Conservation (phyloP, 2,329 filamentous ascomycete genomes). For the Pezicula radicicola region DNA sequence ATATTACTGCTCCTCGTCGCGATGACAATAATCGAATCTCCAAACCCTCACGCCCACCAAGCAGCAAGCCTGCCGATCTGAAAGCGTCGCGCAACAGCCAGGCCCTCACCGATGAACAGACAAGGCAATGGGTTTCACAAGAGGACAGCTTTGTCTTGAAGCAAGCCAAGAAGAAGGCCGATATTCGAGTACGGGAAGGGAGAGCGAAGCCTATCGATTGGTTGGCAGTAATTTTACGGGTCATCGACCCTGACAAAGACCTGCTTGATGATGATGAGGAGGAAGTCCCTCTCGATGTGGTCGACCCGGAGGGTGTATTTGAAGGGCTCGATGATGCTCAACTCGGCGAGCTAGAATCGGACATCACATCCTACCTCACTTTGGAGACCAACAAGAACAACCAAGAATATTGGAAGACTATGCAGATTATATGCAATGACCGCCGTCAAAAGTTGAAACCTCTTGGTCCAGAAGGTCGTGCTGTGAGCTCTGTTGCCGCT, state of each 20-base stretch:
- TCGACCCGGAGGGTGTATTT: conserved; percentile 78
- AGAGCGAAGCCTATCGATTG: conserved; percentile 92
- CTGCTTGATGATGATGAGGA: conserved; percentile 79
- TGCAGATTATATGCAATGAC: conserved; percentile 81
- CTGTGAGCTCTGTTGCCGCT: conserved; percentile 75
- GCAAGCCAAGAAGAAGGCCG: conserved; percentile 97
- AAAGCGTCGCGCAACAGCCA: conserved; percentile 24
- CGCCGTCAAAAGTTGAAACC: conserved; percentile 64
- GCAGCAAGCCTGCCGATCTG: conserved; percentile 20
- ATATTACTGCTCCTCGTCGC: conserved; percentile 53
- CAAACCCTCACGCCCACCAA: conserved; percentile 38
- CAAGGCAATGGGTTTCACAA: conserved; percentile 81
- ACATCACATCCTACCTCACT: conserved; percentile 75
- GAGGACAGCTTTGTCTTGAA: conserved; percentile 95
- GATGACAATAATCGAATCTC: conserved; percentile 54
- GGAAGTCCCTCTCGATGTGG: conserved; percentile 70
- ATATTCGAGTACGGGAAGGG: conserved; percentile 87
- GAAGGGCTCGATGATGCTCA: conserved; percentile 66
- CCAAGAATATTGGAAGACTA: conserved; percentile 87
- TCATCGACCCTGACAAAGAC: conserved; percentile 81
- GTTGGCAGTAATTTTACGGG: conserved; percentile 84
- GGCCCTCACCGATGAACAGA: conserved; percentile 64
- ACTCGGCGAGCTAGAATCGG: conserved; percentile 73
- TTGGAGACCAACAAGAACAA: conserved; percentile 78
- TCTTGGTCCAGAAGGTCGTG: conserved; percentile 60